Percentiles rank a stretch among this genome's conserved stretches.
phyloP scores from a whole-genome alignment of 345 rosid species.

The Capsella bursapastoris region DNA sequence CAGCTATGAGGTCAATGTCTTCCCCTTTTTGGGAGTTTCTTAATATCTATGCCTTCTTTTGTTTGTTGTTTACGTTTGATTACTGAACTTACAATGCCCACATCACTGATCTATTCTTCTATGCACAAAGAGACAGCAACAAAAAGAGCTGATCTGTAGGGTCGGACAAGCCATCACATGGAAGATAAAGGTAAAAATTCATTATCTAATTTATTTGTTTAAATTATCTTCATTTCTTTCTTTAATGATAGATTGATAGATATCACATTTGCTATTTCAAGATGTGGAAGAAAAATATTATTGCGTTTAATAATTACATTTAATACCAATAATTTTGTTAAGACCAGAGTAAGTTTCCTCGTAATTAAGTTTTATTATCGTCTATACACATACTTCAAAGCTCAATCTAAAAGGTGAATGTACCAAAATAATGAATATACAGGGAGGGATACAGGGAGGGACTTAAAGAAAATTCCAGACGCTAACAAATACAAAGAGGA shows the following conservation, averaged over 20 bases:
- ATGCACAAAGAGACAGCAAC: conserved; percentile 24
- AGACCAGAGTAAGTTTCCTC: background rate
- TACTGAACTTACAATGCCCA: conserved; percentile 11
- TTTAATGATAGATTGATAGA: too few relatives aligned
- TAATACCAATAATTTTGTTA: background rate
- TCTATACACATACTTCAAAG: too few relatives aligned
- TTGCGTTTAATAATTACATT: background rate
- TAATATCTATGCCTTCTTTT: background rate
- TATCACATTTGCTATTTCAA: background rate
- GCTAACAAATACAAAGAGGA: too few relatives aligned
- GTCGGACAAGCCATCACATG: conserved; percentile 33
- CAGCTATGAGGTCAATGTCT: conserved; percentile 35
- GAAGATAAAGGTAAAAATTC: background rate
- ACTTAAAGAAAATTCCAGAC: too few relatives aligned
- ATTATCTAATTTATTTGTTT: background rate
- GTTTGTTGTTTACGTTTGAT: conserved; percentile 28
- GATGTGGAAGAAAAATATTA: conserved; percentile 2
- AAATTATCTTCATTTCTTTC: background rate
- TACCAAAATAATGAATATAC: too few relatives aligned
- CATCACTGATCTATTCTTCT: conserved; percentile 12
- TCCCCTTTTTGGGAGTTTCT: conserved; percentile 2
- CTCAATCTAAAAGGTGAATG: too few relatives aligned
- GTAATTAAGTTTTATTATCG: too few relatives aligned
- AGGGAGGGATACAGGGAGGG: too few relatives aligned
- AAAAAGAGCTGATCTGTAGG: conserved; percentile 31